Evolutionary conservation across 495 filamentous ascomycete species (phyloP).

Genomic region (Bathelium albidoporum): DNA sequence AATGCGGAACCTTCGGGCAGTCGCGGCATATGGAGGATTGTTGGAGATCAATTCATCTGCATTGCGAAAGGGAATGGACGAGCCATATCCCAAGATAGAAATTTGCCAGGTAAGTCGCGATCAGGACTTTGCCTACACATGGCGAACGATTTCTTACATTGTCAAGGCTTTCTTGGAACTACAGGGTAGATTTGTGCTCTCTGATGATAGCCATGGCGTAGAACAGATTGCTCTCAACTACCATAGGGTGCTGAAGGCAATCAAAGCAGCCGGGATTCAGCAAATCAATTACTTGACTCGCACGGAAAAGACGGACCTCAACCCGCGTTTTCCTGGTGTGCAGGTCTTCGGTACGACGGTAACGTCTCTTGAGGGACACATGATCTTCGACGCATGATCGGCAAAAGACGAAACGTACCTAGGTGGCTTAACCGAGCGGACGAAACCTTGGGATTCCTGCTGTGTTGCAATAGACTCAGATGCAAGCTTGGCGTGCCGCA

Average conservation of each 20-base stretch:
- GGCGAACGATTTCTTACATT: background rate
- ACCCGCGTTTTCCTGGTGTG: background rate
- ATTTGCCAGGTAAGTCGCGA: constrained; percentile 58
- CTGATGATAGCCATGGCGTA: constrained; percentile 82
- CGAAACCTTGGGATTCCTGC: background rate
- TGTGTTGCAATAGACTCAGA: background rate
- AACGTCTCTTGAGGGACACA: background rate
- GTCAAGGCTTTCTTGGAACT: constrained; percentile 46
- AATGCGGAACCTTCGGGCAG: constrained; percentile 58
- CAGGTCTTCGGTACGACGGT: background rate
- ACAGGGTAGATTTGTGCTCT: constrained; percentile 75
- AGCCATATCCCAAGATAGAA: constrained; percentile 75
- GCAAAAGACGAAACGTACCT: background rate
- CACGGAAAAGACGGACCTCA: background rate
- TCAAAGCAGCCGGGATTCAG: constrained; percentile 39
- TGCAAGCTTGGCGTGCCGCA: background rate
- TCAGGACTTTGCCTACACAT: background rate
- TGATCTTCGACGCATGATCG: background rate
- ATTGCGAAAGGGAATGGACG: constrained; percentile 76
- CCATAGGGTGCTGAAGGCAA: constrained; percentile 47
- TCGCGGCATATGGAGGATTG: constrained; percentile 65
- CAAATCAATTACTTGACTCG: constrained; percentile 22
- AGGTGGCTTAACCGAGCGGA: background rate
- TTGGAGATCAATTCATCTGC: constrained; percentile 81
- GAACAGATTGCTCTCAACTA: constrained; percentile 69